Conservation (phyloP, 2,329 filamentous ascomycete genomes). For the Ophiostoma ips region DNA sequence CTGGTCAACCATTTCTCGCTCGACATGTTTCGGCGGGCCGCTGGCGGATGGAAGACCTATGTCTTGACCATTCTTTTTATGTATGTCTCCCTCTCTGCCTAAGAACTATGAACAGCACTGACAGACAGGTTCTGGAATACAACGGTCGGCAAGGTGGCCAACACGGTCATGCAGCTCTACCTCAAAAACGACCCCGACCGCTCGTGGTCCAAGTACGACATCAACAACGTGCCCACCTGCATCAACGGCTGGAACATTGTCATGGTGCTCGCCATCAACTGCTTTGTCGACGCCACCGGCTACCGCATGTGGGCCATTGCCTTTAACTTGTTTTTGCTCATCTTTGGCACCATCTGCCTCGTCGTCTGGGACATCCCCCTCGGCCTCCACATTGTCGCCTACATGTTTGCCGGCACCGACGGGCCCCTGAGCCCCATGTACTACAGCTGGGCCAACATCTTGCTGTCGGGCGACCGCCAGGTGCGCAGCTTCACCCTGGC, state of each 20-base stretch:
- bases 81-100: too few relatives aligned
- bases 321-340: constrained; percentile 13
- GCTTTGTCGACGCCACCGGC: constrained; percentile 21
- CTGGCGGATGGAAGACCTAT: constrained; percentile 17
- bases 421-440: constrained; percentile 24
- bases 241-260: constrained; percentile 21
- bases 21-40: constrained; percentile 14
- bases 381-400: constrained; percentile 21
- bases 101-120: too few relatives aligned
- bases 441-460: constrained; percentile 15
- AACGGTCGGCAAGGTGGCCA: constrained; percentile 8
- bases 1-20: constrained; percentile 14
- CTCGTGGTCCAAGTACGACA: constrained; percentile 17
- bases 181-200: constrained; percentile 18
- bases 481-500: constrained; percentile 16
- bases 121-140: constrained; percentile 4
- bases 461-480: constrained; percentile 14
- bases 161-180: constrained; percentile 18
- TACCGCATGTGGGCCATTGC: constrained; percentile 19
- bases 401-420: constrained; percentile 23
- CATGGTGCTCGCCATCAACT: constrained; percentile 16
- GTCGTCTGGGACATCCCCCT: constrained; percentile 20
- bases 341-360: constrained; percentile 21
- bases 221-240: constrained; percentile 19
- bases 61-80: constrained; percentile 18